These are phyloP conservation scores for Diplogelasinospora grovesii DNA, from an alignment of 495 filamentous ascomycete species.

Conservation along the genomic window DNA sequence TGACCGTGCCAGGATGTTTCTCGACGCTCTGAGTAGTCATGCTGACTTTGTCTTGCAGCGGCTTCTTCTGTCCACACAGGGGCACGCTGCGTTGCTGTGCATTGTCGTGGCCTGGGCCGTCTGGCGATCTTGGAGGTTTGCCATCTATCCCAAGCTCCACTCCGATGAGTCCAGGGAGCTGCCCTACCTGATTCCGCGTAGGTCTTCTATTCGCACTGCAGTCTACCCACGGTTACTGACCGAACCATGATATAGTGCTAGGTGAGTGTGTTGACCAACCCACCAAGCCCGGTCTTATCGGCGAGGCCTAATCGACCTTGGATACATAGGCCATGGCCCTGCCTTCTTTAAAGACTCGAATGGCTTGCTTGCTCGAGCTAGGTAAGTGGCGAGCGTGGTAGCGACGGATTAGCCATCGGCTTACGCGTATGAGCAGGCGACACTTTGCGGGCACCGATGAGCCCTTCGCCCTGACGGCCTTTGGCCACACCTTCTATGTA, in stretches of 20 bases:
- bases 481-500: conserved; percentile 12
- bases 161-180: conserved; percentile 23
- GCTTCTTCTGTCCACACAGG: no score
- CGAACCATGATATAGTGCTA: background rate
- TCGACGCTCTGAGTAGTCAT: no score
- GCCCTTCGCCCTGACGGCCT: conserved; percentile 11
- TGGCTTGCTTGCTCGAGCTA: conserved; percentile 6
- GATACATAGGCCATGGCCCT: conserved; percentile 6
- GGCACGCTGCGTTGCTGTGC: no score
- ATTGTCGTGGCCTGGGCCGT: no score
- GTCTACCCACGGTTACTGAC: background rate
- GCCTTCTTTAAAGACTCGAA: conserved; percentile 8
- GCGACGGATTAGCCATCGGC: background rate
- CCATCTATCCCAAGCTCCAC: conserved; percentile 15
- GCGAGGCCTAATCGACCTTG: background rate
- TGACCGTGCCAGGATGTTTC: no score
- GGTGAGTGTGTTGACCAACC: background rate
- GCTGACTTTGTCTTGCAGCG: no score
- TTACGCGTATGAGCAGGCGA: background rate
- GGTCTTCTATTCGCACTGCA: background rate
- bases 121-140: conserved; percentile 26
- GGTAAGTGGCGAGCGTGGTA: background rate
- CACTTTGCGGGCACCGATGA: conserved; percentile 4
- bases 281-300: background rate
- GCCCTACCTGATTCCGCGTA: conserved; percentile 24